These are phyloP conservation scores for Debaryomyces psychrophilus DNA, from an alignment of 1,139 yeast genomes.

Conservation along the genomic window DNA sequence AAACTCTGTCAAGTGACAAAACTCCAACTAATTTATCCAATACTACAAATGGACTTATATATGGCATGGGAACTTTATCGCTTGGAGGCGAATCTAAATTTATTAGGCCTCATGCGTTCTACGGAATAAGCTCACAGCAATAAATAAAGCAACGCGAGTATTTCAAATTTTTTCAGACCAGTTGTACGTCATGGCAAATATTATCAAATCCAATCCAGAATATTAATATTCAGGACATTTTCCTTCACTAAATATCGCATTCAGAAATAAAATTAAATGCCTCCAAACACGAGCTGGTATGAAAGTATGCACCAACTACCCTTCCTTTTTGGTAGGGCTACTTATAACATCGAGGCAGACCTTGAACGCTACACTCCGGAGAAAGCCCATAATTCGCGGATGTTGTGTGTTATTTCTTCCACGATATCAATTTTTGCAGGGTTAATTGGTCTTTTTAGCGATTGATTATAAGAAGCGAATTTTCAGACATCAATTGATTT, in stretches of 20 bases:
- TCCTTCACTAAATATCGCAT: not conserved
- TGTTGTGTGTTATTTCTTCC: conserved; percentile 41
- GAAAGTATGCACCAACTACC: not conserved
- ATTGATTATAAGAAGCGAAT: conserved; percentile 64
- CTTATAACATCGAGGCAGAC: conserved; percentile 1
- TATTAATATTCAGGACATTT: not conserved
- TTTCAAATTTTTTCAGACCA: no score
- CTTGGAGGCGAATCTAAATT: conserved; percentile 27
- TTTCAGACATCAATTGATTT: conserved; percentile 73
- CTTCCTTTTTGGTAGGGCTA: not conserved
- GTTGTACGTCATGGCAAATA: not conserved
- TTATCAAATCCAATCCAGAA: not conserved
- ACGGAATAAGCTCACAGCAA: conserved; percentile 55
- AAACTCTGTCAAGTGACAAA: not conserved
- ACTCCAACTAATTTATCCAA: conserved; percentile 18
- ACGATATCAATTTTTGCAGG: conserved; percentile 60
- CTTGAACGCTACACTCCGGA: conserved; percentile 9
- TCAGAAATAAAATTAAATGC: not conserved
- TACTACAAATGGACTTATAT: conserved; percentile 25
- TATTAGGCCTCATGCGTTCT: conserved; percentile 57
- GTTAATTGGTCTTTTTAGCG: conserved; percentile 51
- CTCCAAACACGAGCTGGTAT: not conserved
- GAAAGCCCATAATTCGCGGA: conserved; percentile 6
- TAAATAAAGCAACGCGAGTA: no score
- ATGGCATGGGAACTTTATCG: conserved; percentile 57